These are phyloP conservation scores for Komagataea norvegica DNA, from an alignment of 1,139 yeast species.

Conservation along the genomic window DNA sequence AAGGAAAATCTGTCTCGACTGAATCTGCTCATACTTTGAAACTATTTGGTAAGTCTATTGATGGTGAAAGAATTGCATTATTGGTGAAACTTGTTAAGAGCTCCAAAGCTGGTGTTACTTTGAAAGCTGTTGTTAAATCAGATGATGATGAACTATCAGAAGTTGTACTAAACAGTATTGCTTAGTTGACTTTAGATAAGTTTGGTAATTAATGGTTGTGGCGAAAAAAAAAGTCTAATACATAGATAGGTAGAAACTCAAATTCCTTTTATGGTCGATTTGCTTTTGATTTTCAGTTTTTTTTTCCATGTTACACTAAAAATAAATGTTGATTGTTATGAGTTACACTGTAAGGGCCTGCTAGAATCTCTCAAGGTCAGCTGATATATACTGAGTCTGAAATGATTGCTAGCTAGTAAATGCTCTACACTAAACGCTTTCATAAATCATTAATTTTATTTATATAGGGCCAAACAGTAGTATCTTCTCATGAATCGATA, in stretches of 20 bases:
- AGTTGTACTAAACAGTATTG: slow-evolving; percentile 41
- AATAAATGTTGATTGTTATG: too few relatives aligned
- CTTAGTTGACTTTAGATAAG: slow-evolving; percentile 3
- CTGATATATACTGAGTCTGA: too few relatives aligned
- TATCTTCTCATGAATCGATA: too few relatives aligned
- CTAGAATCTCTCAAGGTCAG: too few relatives aligned
- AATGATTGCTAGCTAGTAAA: too few relatives aligned
- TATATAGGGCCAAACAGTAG: too few relatives aligned
- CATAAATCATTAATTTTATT: slow-evolving; percentile 3
- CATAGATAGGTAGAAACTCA: too few relatives aligned
- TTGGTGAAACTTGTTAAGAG: slow-evolving; percentile 67
- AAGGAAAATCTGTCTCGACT: slow-evolving; percentile 64
- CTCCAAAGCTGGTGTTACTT: slow-evolving; percentile 68
- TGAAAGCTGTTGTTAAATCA: slow-evolving; percentile 69
- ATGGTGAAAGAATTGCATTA: slow-evolving; percentile 68
- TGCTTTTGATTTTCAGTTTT: background rate
- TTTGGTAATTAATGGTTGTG: too few relatives aligned
- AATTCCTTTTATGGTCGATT: too few relatives aligned
- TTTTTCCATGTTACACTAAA: slow-evolving; percentile 1
- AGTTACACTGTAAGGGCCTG: too few relatives aligned
- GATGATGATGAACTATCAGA: slow-evolving; percentile 49
- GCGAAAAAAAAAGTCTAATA: too few relatives aligned
- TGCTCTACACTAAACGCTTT: too few relatives aligned
- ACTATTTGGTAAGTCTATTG: slow-evolving; percentile 75
- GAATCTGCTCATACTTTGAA: slow-evolving; percentile 70